Evolutionary conservation across 2,329 filamentous ascomycete species (phyloP), one percentile per base, ranked within the genome.

Genomic region (Calonectria naviculata): DNA sequence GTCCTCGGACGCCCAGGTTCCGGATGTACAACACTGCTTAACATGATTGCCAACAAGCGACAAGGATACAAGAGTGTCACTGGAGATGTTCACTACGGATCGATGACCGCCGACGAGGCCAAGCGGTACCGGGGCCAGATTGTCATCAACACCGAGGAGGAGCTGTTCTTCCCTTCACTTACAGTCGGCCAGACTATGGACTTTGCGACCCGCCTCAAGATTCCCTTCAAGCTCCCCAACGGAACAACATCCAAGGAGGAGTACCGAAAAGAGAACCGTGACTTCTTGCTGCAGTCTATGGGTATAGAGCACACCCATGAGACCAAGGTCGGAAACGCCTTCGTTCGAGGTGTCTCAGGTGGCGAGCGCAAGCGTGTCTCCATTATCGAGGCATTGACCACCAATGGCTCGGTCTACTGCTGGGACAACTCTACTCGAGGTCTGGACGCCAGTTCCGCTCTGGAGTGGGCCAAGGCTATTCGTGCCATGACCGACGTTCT

Each of bases 61-160:
- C 82, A 81, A 6, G 92, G 92, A 4, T 94, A 89, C 74, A 85
- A 87, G 46, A 85, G 84, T 3, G 86, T 93, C 3, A 80, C 85
- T 1, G 92, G 92, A 0, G 87, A 92, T 41, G 86, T 93, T 4
- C 83, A 84, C 26, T 93, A 88, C 74, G 91, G 86, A 66, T 85
- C 78, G 71, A 86, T 82, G 83, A 86, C 76, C 83, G 88, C 81
- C 76, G 86, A 77, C 79, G 89, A 84, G 70, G 74, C 84, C 46
- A 84, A 87, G 79, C 84, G 80, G 13, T 91, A 89, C 74, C 83
- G 86, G 1, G 87, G 88, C 2, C 89, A 92, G 74, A 90, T 92
- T 60, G 87, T 93, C 44, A 87, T 94, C 71, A 95, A 95, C 81
- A 94, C 92, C 24, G 91, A 93, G 3, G 93, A 95, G 78, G 91